phyloP scores from a whole-genome alignment of 202 grass and related monocot species.

The Tripidium arundinaceum region DNA sequence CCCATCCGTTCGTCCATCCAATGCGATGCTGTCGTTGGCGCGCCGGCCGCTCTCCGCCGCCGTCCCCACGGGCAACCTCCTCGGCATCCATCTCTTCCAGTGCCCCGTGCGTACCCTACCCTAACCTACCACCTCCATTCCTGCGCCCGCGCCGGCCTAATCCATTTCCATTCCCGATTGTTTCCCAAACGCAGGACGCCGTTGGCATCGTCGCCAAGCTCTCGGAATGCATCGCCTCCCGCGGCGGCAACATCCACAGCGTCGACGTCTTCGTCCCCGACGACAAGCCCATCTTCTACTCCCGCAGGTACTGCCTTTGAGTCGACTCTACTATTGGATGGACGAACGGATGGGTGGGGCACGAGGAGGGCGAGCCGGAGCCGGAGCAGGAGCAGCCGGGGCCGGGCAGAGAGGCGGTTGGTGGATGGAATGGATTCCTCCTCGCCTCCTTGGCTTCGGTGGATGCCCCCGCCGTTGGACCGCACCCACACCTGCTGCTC shows the following conservation, averaged over 20 bases:
- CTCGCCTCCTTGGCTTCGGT: no score
- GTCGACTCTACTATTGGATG: no score
- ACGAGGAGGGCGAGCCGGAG: no score
- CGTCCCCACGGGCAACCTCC: constrained; percentile 37
- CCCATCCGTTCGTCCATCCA: background rate
- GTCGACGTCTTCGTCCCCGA: constrained; percentile 94
- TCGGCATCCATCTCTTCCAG: constrained; percentile 84
- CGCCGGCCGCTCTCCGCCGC: constrained; percentile 41
- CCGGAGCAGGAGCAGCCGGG: no score
- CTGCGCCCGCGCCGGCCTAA: background rate
- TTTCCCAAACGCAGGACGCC: constrained; percentile 39
- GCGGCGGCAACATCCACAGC: constrained; percentile 84
- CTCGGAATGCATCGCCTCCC: constrained; percentile 79
- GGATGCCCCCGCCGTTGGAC: no score
- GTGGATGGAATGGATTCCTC: no score
- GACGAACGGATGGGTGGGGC: background rate
- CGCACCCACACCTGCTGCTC: no score
- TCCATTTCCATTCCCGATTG: background rate
- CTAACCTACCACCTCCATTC: background rate
- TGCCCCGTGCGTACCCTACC: constrained; percentile 45
- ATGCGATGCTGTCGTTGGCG: constrained; percentile 28
- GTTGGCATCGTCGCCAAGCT: constrained; percentile 76
- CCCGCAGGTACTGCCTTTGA: constrained; percentile 43
- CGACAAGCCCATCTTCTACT: constrained; percentile 68
- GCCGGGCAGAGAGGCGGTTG: no score